Conservation (phyloP, 2,329 filamentous ascomycete genomes). For the Cercospora berteroae region DNA sequence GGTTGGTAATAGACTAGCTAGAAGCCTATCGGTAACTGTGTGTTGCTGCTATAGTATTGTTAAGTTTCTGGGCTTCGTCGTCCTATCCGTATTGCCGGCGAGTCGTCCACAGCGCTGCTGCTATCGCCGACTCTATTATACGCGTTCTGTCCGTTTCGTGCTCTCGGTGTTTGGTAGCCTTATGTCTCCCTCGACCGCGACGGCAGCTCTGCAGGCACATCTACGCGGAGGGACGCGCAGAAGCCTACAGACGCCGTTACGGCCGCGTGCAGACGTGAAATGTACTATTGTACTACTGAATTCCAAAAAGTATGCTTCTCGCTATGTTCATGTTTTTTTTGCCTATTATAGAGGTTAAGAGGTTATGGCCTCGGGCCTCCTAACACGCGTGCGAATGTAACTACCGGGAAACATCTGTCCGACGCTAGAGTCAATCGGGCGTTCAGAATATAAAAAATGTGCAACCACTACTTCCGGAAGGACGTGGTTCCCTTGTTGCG, state of each 20-base stretch:
- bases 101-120: not conserved
- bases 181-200: no score
- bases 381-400: not conserved
- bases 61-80: slow-evolving; percentile 8
- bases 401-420: not conserved
- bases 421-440: not conserved
- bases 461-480: not conserved
- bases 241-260: no score
- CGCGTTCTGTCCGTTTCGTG: no score
- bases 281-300: no score
- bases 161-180: no score
- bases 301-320: no score
- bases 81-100: slow-evolving; percentile 3
- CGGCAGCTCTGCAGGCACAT: no score
- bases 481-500: not conserved
- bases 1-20: slow-evolving; percentile 4
- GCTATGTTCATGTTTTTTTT: no score
- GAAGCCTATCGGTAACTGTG: slow-evolving; percentile 10
- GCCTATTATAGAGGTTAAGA: no score
- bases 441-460: not conserved
- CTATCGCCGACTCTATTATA: no score
- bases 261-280: no score
- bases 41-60: slow-evolving; percentile 9
- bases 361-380: not conserved
- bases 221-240: no score